These are phyloP conservation scores for Mikania micrantha DNA, from an alignment of 129 eudicot species.

Conservation along the genomic window DNA sequence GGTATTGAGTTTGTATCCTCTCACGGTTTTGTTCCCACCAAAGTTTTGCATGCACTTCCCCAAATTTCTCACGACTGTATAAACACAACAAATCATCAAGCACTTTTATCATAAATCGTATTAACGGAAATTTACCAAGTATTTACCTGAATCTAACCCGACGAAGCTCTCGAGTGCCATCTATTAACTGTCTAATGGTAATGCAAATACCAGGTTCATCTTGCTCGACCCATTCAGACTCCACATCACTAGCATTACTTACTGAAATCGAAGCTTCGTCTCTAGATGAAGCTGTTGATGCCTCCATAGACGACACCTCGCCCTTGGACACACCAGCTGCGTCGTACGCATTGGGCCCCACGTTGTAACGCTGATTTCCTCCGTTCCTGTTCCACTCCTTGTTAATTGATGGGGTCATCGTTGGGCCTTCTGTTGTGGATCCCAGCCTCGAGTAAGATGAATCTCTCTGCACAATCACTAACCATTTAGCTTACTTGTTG, in stretches of 20 bases:
- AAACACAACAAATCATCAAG: neutral
- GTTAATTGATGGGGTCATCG: slow-evolving; percentile 69
- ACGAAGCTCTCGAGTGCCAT: slow-evolving; percentile 84
- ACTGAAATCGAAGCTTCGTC: slow-evolving; percentile 78
- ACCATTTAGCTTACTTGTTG: neutral
- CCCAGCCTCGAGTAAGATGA: slow-evolving; percentile 81
- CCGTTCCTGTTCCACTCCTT: slow-evolving; percentile 70
- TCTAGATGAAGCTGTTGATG: slow-evolving; percentile 84
- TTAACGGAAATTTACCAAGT: neutral
- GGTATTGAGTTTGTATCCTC: slow-evolving; percentile 92
- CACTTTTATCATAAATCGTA: neutral
- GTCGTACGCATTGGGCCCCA: slow-evolving; percentile 48
- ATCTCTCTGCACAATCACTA: slow-evolving; percentile 56
- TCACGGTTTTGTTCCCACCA: slow-evolving; percentile 99
- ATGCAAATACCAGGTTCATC: slow-evolving; percentile 92
- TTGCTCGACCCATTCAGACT: slow-evolving; percentile 91
- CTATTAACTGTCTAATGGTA: slow-evolving; percentile 89
- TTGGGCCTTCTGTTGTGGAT: slow-evolving; percentile 75
- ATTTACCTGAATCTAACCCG: slow-evolving; percentile 91
- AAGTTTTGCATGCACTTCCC: slow-evolving; percentile 75
- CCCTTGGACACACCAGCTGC: slow-evolving; percentile 48
- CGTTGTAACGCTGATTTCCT: slow-evolving; percentile 38
- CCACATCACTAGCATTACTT: slow-evolving; percentile 91
- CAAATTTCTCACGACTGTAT: slow-evolving; percentile 84
- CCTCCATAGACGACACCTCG: slow-evolving; percentile 74